Evolutionary conservation across 129 eudicot genomes (phyloP), one percentile per base, ranked within the genome.

Genomic region (Smallanthus sonchifolius): DNA sequence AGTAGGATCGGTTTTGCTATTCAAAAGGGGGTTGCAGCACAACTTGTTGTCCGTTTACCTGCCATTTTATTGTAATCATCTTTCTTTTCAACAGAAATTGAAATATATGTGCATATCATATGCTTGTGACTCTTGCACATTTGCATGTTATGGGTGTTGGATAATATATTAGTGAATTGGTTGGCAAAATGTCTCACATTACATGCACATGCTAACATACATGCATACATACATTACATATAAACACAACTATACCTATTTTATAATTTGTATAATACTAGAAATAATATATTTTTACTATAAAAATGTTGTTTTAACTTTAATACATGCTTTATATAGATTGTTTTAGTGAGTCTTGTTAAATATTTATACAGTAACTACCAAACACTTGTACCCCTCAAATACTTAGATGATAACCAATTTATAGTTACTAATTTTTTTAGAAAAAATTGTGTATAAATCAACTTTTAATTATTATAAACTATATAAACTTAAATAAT

Each of bases 101-200:
- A 24, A 24, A n/a, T n/a, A n/a, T n/a, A 79, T 79, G 82, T 51
- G 73, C 73, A 71, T 49, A 70, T 70, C 56, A 61, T 78, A 68
- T 72, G 63, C 71, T 61, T 57, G 49, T 57, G 75, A 45, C 63
- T 61, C 65, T 45, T 61, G 69, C 82, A 78, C 72, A 76, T 68
- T 74, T 62, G 17, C 54, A 75, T 75, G 72, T 64, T 75, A 75
- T 45, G 62, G 35, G 7, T 34, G 20, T 61, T 30, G 71, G 34
- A 48, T 28, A 30, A 35, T 34, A 44, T 70, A 47, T 47, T 47
- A 47, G 37, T 48, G 7, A 10, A 24, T 24, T 34, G 49, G 52
- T 34, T 10, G 66, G 52, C 38, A 72, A 71, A 62, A 63, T 9
- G 36, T 48, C 4, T 36, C 48, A 63, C 38, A 43, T 59, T 49